A percentile compares a stretch with the other conserved stretches of the same genome.
These are phyloP conservation scores for Saccharomycopsis vini DNA, from an alignment of 805 yeast species.

Conservation along the genomic window DNA sequence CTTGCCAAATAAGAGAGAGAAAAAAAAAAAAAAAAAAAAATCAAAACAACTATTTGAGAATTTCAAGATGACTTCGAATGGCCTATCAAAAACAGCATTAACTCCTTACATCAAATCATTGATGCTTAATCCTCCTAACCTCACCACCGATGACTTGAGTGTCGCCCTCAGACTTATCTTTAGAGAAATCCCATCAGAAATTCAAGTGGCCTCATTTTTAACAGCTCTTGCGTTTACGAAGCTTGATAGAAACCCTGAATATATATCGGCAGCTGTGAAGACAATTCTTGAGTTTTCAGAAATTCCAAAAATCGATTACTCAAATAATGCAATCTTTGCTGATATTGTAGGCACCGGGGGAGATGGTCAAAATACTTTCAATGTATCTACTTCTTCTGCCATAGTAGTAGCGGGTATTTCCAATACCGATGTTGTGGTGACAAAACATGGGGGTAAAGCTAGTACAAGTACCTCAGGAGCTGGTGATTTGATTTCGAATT, in stretches of 20 bases:
- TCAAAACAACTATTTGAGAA: no score
- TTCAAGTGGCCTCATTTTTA: conserved; percentile 72
- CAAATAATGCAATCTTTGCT: conserved; percentile 38
- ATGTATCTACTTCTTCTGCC: conserved; percentile 91
- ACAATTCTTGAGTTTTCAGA: conserved; percentile 62
- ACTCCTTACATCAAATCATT: conserved; percentile 16
- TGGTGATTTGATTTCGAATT: conserved; percentile 70
- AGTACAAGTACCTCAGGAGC: conserved; percentile 90
- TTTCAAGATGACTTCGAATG: no score
- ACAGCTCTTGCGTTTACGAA: conserved; percentile 67
- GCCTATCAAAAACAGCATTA: conserved; percentile 3
- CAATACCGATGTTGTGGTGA: conserved; percentile 41
- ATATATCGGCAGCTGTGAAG: conserved; percentile 76
- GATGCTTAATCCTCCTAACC: conserved; percentile 11
- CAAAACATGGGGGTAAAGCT: conserved; percentile 98
- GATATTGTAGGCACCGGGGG: conserved; percentile 99
- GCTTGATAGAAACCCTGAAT: conserved; percentile 72
- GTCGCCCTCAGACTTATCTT: conserved; percentile 23
- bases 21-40: no score
- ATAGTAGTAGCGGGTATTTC: conserved; percentile 86
- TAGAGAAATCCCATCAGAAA: conserved; percentile 4
- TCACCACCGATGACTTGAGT: conserved; percentile 14
- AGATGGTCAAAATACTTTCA: conserved; percentile 95
- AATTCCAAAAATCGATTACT: conserved; percentile 34
- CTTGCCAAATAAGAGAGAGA: no score